Conservation (phyloP, 2,329 filamentous ascomycete genomes). For the Apiospora saccharicola region DNA sequence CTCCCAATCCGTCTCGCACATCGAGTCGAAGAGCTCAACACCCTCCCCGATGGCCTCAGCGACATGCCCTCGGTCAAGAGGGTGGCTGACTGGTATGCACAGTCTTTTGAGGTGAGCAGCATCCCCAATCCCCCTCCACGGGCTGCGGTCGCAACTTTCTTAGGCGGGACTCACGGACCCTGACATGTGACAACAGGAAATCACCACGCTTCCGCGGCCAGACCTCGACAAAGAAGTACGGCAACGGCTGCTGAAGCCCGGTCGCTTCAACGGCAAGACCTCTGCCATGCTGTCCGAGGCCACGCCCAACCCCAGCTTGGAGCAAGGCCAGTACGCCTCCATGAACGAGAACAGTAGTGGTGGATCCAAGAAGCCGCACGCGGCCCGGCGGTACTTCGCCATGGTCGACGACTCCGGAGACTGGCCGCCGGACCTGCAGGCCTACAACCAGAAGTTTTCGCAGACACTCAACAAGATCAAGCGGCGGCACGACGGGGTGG, state of each 20-base stretch:
- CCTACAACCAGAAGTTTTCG: slow-evolving; percentile 92
- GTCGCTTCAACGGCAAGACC: slow-evolving; percentile 60
- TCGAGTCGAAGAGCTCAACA: slow-evolving; percentile 91
- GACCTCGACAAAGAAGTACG: slow-evolving; percentile 77
- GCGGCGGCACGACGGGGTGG: slow-evolving; percentile 92
- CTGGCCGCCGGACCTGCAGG: slow-evolving; percentile 93
- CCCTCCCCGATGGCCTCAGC: slow-evolving; percentile 92
- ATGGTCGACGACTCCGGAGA: slow-evolving; percentile 86
- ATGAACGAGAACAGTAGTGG: slow-evolving; percentile 56
- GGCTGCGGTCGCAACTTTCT: neutral
- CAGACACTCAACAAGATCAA: slow-evolving; percentile 94
- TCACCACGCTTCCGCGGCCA: slow-evolving; percentile 84
- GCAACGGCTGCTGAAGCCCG: slow-evolving; percentile 77
- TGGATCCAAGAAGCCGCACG: slow-evolving; percentile 58
- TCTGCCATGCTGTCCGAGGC: slow-evolving; percentile 79
- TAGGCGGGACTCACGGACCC: slow-evolving; percentile 22
- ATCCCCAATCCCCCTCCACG: slow-evolving; percentile 33
- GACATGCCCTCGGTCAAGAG: slow-evolving; percentile 97
- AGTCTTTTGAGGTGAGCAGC: slow-evolving; percentile 90
- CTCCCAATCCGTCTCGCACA: slow-evolving; percentile 96
- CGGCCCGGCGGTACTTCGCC: slow-evolving; percentile 82
- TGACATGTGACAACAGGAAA: slow-evolving; percentile 70
- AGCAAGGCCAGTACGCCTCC: slow-evolving; percentile 79
- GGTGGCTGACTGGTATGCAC: slow-evolving; percentile 98
- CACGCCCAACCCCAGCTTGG: slow-evolving; percentile 89